phyloP scores from a whole-genome alignment of 163 green algal genomes.

The Scenedesmus sp. region DNA sequence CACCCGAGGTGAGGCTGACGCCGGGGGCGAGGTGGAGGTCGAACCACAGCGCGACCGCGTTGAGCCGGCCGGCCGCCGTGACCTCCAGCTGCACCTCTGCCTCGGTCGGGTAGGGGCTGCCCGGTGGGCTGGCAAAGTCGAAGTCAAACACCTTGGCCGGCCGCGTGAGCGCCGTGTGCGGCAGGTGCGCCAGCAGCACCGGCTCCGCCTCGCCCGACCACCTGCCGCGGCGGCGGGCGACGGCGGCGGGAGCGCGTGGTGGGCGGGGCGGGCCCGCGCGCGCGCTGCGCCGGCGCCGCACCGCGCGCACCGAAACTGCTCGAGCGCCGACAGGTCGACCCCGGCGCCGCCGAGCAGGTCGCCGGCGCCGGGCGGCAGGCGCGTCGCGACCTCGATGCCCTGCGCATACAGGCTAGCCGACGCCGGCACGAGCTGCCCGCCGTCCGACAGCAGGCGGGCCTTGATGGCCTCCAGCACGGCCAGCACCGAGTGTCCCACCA shows the following conservation, averaged over 20 bases:
- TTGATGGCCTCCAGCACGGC: conserved; percentile 2
- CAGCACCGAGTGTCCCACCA: conserved; percentile 26
- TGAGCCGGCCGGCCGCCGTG: not conserved
- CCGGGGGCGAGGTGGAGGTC: conserved; percentile 27
- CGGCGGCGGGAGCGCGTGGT: no score
- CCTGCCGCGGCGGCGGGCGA: not conserved
- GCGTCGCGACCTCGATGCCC: not conserved
- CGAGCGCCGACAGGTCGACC: conserved; percentile 28
- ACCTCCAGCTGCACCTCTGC: not conserved
- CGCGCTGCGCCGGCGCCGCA: no score
- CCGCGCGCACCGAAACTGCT: conserved; percentile 5
- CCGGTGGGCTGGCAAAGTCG: conserved; percentile 22
- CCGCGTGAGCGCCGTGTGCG: conserved; percentile 14
- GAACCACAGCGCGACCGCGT: conserved; percentile 37
- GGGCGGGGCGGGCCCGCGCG: no score
- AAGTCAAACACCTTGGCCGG: conserved; percentile 44
- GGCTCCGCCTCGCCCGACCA: conserved; percentile 21
- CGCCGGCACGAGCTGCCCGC: conserved; percentile 10
- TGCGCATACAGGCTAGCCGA: conserved; percentile 11
- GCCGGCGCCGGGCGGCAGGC: not conserved
- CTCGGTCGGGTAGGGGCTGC: conserved; percentile 1
- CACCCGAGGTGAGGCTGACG: conserved; percentile 28
- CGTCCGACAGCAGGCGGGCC: conserved; percentile 7
- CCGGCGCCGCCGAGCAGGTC: not conserved
- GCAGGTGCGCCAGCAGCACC: conserved; percentile 8